Conservation (phyloP, 331 rosid species). For the Cucumis variabilis region DNA sequence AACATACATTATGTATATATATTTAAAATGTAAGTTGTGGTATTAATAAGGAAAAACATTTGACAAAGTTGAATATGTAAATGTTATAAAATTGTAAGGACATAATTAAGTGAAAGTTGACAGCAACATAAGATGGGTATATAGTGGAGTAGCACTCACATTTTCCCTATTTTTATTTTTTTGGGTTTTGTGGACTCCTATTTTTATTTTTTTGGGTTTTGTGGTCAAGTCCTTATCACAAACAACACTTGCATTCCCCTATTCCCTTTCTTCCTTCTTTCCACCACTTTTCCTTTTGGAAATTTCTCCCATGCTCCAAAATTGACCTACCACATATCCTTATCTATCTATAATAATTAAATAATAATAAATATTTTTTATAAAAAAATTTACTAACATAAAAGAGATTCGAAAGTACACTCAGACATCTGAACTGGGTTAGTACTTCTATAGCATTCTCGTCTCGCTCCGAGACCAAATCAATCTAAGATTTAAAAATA, state of each 20-base stretch:
- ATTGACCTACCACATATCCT: not conserved
- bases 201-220: not conserved
- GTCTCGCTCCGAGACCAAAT: too few species aligned
- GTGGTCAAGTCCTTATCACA: conserved; percentile 16
- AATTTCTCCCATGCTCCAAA: not conserved
- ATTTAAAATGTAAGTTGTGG: not conserved
- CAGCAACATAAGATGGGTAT: conserved; percentile 16
- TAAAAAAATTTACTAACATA: too few species aligned
- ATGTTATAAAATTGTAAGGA: not conserved
- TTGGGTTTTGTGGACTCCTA: not conserved
- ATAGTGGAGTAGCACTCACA: conserved; percentile 27
- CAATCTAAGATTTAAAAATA: too few species aligned
- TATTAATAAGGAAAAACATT: conserved; percentile 17
- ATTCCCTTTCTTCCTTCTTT: not conserved
- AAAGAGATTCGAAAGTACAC: too few species aligned
- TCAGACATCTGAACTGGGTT: too few species aligned
- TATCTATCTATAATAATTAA: not conserved
- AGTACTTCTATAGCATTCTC: too few species aligned
- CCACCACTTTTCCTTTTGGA: not conserved
- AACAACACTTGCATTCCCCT: not conserved
- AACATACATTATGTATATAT: too few species aligned
- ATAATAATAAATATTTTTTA: too few species aligned
- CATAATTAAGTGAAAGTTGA: conserved; percentile 28
- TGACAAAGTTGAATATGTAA: not conserved
- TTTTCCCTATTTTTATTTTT: not conserved